These are phyloP conservation scores for Ettlia oleoabundans DNA, from an alignment of 139 green algal genomes.

Conservation along the genomic window DNA sequence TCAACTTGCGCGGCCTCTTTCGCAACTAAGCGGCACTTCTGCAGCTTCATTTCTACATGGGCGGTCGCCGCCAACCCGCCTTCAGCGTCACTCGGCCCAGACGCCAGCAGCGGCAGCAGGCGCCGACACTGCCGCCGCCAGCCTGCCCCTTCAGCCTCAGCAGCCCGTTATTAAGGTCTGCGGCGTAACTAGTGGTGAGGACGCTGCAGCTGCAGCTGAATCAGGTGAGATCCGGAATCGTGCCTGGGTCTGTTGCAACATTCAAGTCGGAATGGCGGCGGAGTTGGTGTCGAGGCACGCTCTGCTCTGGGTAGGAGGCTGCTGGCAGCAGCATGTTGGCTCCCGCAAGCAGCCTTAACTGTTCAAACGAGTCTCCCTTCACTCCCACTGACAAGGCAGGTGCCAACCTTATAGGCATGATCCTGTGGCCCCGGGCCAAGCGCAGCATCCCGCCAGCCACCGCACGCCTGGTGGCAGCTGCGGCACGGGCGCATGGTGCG, in stretches of 20 bases:
- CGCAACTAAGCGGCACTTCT: too few species aligned
- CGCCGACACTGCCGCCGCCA: conserved; percentile 27
- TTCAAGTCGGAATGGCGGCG: too few species aligned
- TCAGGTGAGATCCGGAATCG: not conserved
- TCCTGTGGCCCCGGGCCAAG: conserved; percentile 88
- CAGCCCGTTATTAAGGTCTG: not conserved
- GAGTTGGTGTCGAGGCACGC: too few species aligned
- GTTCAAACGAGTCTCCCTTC: too few species aligned
- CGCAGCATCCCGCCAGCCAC: conserved; percentile 62
- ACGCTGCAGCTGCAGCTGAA: not conserved
- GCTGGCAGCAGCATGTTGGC: too few species aligned
- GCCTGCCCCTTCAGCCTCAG: not conserved
- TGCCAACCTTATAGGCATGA: conserved; percentile 76
- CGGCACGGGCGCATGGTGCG: conserved; percentile 52
- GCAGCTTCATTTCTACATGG: not conserved
- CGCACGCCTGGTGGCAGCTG: conserved; percentile 65
- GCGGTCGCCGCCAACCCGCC: not conserved
- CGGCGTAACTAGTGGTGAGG: not conserved
- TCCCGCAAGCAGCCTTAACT: too few species aligned
- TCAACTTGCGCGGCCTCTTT: too few species aligned
- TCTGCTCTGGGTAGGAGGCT: too few species aligned
- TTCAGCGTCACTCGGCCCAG: conserved; percentile 74
- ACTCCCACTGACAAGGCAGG: too few species aligned
- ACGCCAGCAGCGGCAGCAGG: conserved; percentile 71
- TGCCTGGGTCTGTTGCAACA: too few species aligned